Conservation (phyloP, 371 early-diverging fungal species). For the Rhizopus arrhizus region DNA sequence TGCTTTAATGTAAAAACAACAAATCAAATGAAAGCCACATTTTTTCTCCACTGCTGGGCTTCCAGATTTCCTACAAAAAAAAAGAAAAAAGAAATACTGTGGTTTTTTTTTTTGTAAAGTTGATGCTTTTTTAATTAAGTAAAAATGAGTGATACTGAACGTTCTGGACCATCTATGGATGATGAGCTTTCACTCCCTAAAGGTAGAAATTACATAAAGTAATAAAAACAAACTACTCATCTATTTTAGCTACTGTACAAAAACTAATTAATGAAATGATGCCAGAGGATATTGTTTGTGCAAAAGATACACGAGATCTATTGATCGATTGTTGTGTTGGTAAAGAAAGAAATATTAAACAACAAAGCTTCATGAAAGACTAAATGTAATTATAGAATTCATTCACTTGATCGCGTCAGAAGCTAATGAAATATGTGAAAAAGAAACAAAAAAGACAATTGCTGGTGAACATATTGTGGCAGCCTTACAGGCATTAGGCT, state of each 20-base stretch:
- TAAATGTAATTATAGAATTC: constrained; percentile 68
- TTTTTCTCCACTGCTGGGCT: background rate
- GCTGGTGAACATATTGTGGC: constrained; percentile 95
- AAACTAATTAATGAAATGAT: constrained; percentile 96
- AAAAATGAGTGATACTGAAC: constrained; percentile 80
- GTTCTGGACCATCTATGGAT: constrained; percentile 60
- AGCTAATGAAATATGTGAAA: constrained; percentile 97
- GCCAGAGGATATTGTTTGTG: constrained; percentile 84
- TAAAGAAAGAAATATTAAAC: constrained; percentile 31
- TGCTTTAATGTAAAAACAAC: no score
- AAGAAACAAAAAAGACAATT: constrained; percentile 97
- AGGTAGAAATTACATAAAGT: constrained; percentile 46
- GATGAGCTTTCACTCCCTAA: constrained; percentile 91
- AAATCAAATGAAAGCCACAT: constrained; percentile 2
- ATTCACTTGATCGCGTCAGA: constrained; percentile 92
- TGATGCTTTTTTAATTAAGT: background rate
- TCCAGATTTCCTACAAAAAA: background rate
- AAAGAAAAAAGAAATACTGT: no score
- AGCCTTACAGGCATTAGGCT: constrained; percentile 91
- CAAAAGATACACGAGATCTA: constrained; percentile 95
- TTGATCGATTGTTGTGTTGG: constrained; percentile 94
- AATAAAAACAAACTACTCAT: background rate
- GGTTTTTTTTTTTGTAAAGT: background rate
- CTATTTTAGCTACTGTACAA: constrained; percentile 86
- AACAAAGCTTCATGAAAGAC: background rate